Percentiles rank a stretch among this genome's conserved stretches.
These are phyloP conservation scores for Bathelium albidoporum DNA, from an alignment of 495 filamentous ascomycete genomes.

Conservation along the genomic window DNA sequence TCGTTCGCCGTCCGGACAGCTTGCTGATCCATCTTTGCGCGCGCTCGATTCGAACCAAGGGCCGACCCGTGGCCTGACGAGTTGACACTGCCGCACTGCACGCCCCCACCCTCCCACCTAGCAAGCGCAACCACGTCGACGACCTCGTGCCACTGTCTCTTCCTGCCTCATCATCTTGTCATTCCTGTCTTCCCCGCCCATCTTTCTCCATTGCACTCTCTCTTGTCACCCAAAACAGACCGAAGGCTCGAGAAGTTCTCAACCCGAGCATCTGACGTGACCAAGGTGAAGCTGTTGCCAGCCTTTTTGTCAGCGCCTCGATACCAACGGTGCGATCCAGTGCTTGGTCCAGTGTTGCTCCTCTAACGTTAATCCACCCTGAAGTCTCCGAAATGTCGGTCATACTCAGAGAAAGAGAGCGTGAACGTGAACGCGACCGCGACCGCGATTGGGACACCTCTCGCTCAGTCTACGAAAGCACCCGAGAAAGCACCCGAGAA, in stretches of 20 bases:
- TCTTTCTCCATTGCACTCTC: neutral
- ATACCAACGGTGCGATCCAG: too few species aligned
- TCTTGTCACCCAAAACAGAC: too few species aligned
- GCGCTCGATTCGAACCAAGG: neutral
- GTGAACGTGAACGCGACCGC: neutral
- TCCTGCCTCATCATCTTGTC: neutral
- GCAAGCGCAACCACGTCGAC: conserved; percentile 3
- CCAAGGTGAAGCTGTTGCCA: too few species aligned
- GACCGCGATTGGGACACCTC: neutral
- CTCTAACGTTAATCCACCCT: too few species aligned
- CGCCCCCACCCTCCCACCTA: neutral
- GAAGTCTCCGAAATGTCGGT: neutral
- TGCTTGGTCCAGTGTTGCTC: too few species aligned
- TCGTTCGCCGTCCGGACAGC: neutral
- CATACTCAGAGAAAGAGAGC: neutral
- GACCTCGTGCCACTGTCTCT: neutral
- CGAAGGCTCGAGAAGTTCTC: neutral
- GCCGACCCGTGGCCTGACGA: neutral
- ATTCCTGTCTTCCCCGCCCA: neutral
- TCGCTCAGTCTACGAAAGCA: neutral
- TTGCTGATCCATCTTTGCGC: neutral
- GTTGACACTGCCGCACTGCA: neutral
- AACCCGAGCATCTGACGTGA: too few species aligned
- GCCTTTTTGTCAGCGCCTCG: neutral
- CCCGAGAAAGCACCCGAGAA: too few species aligned